Conservation (phyloP, 352 stramenopile genomes). For the Globisporangium uncinulatum region DNA sequence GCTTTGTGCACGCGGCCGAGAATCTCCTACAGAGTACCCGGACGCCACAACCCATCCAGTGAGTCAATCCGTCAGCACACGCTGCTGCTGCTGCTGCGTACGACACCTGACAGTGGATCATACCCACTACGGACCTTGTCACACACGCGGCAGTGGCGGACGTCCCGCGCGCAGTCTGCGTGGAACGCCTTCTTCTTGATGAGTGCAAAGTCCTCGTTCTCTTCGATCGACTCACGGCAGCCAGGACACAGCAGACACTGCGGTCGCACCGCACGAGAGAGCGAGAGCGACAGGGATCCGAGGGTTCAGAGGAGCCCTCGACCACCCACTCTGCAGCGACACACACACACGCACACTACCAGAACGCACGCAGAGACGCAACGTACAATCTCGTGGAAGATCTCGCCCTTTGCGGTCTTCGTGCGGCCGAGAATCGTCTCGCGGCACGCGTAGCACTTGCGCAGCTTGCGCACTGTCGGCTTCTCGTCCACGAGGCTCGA, state of each 20-base stretch:
- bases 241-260: conserved; percentile 70
- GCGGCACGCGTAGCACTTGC: conserved; percentile 76
- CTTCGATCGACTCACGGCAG: conserved; percentile 71
- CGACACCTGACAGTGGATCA: too few species aligned
- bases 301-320: too few species aligned
- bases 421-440: conserved; percentile 80
- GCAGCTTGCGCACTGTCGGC: conserved; percentile 61
- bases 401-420: conserved; percentile 67
- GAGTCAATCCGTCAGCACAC: neutral
- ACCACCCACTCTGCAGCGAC: too few species aligned
- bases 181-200: conserved; percentile 85
- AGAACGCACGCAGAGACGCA: neutral
- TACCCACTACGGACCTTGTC: conserved; percentile 38
- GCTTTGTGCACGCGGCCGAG: conserved; percentile 69
- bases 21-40: conserved; percentile 42
- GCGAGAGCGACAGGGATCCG: neutral
- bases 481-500: conserved; percentile 49
- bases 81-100: neutral
- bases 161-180: conserved; percentile 57
- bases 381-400: conserved; percentile 80
- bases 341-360: neutral
- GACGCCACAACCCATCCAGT: too few species aligned
- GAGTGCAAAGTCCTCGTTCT: conserved; percentile 70
- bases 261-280: neutral
- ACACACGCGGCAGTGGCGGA: conserved; percentile 62